These are phyloP conservation scores for Aspergillus niger DNA, from an alignment of 2,329 filamentous ascomycete species.

Conservation along the genomic window DNA sequence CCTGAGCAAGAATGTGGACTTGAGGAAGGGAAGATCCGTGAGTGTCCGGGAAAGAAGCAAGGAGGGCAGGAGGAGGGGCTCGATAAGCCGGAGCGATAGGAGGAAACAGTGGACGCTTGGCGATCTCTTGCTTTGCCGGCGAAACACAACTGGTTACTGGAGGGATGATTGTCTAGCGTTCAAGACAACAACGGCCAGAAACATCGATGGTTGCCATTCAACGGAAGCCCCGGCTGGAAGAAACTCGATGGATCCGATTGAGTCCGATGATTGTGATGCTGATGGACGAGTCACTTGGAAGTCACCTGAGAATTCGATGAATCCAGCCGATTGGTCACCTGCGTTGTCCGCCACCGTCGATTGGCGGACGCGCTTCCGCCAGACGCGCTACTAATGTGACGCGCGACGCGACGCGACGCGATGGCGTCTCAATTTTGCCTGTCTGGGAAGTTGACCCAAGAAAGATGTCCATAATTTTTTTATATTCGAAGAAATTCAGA, in stretches of 20 bases:
- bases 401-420: not conserved
- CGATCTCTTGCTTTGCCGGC: not conserved
- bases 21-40: not conserved
- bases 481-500: no score
- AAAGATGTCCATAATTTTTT: no score
- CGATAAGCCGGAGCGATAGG: conserved; percentile 22
- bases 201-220: not conserved
- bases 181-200: no score
- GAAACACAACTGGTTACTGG: not conserved
- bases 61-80: conserved; percentile 5
- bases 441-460: not conserved
- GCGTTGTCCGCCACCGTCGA: not conserved
- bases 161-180: not conserved
- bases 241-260: no score
- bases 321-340: not conserved
- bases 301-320: not conserved
- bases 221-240: not conserved
- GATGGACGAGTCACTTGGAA: not conserved
- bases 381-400: not conserved
- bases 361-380: not conserved
- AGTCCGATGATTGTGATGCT: not conserved
- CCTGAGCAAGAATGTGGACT: conserved; percentile 13
- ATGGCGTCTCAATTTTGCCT: not conserved
- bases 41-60: conserved; percentile 9
- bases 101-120: not conserved